Base-by-base conservation (phyloP, 805 yeast species). In the Barnettozyma botsteinii region DNA sequence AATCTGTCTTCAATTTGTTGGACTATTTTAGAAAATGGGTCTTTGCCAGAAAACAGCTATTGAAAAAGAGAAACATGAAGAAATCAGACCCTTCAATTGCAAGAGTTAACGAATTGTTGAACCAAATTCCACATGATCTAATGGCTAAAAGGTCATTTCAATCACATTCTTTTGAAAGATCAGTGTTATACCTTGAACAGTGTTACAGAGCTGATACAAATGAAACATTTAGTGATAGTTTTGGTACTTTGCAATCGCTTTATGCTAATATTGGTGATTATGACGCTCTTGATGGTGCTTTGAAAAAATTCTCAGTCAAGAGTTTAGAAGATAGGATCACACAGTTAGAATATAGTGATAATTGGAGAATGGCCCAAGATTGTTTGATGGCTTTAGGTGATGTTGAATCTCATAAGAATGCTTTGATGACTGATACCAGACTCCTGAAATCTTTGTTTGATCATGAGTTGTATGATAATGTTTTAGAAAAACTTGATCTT, bases 191-290 rank as follows among this genome's bases (percentile, higher is more conserved):
- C 56, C 67, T 85, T 52, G 99, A 93, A 50, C 85, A 85, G 52
- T 77, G 84, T 45, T 75, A 73, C 44, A 64, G 88, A 27, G 55
- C 57, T 14, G 36, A 62, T 49, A 46, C 7, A 5, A 19, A 49
- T 17, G 60, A 48, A 37, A 45, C 57, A 23, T 33, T 69, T 38
- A 59, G 61, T 50, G 61, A 67, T 13, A 33, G 54, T 46, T 66
- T 64, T 52, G 70, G 69, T 18, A 69, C 79, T 5, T 60, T 93
- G n/a, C 87, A 86, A 51, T 71, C 73, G 21, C 84, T 89, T 66
- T 93, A 93, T 58, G 81, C 95, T 7, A 82, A 77, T 42, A 77
- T 93, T 35, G 91, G 87, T 51, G 98, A 94, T 54, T 72, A 81
- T 27, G 99, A 93, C 64, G 80, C 96, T 0, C 67, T 93, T 24